phyloP scores from a whole-genome alignment of 2,329 filamentous ascomycete genomes.

The Thielaviopsis euricoi region DNA sequence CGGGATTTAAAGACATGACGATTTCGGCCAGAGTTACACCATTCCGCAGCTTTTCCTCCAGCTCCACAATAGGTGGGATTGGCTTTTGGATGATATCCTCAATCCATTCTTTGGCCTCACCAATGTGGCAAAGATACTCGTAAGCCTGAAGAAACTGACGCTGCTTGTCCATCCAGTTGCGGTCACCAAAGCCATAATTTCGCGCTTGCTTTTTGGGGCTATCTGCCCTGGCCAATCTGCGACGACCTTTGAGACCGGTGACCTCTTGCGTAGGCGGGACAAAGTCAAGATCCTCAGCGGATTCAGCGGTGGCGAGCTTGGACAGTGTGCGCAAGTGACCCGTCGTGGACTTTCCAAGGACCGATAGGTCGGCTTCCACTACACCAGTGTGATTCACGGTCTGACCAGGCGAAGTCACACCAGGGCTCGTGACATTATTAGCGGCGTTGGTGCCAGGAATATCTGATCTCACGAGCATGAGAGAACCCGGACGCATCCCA shows the following conservation, averaged over 20 bases:
- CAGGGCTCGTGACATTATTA: slow-evolving; percentile 13
- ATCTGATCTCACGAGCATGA: slow-evolving; percentile 10
- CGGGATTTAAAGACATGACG: slow-evolving; percentile 73
- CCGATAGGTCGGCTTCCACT: slow-evolving; percentile 57
- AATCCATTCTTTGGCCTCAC: slow-evolving; percentile 98
- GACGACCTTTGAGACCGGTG: slow-evolving; percentile 67
- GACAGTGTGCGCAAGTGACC: slow-evolving; percentile 78
- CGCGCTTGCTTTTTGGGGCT: slow-evolving; percentile 25
- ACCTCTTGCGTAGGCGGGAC: slow-evolving; percentile 63
- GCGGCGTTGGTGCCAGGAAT: slow-evolving; percentile 15
- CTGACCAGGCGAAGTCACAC: slow-evolving; percentile 11
- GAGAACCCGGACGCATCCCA: slow-evolving; percentile 35
- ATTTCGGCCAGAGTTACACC: slow-evolving; percentile 91
- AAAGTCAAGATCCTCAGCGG: slow-evolving; percentile 66
- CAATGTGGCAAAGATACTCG: slow-evolving; percentile 96
- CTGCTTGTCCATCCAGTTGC: slow-evolving; percentile 99
- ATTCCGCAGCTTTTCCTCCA: slow-evolving; percentile 83
- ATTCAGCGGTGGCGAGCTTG: slow-evolving; percentile 58
- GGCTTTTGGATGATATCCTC: slow-evolving; percentile 72
- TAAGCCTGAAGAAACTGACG: slow-evolving; percentile 92
- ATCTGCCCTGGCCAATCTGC: slow-evolving; percentile 60
- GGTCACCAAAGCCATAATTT: slow-evolving; percentile 57
- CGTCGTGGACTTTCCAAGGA: slow-evolving; percentile 75
- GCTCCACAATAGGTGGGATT: slow-evolving; percentile 80
- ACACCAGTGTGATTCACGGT: slow-evolving; percentile 27